Percentiles rank a stretch among this genome's conserved stretches.
Evolutionary conservation across 169 alveolate genomes (phyloP).

Genomic region (Toxoplasma gondii): DNA sequence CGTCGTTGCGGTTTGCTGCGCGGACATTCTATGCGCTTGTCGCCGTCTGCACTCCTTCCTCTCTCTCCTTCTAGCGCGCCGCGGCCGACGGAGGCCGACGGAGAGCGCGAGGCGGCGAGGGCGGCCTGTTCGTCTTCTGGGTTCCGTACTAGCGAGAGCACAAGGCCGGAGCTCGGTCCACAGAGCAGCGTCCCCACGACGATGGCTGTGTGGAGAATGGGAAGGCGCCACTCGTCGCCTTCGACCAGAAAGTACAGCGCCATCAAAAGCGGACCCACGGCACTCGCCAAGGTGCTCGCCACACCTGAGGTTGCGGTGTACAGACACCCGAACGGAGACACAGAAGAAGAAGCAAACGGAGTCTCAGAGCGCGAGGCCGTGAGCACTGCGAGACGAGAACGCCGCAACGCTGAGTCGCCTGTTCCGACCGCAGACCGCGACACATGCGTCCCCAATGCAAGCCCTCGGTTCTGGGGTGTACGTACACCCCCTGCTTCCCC

Average conservation of each 20-base stretch:
- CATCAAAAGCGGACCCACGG: slow-evolving; percentile 42
- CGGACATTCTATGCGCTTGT: too few relatives aligned
- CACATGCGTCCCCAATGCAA: background rate
- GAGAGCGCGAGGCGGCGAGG: background rate
- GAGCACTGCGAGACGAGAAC: background rate
- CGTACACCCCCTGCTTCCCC: background rate
- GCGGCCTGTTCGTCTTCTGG: slow-evolving; percentile 5
- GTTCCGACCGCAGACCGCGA: too few relatives aligned
- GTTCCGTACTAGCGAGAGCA: background rate
- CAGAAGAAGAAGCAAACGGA: background rate
- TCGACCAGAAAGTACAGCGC: background rate
- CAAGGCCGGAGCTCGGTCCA: slow-evolving; percentile 6
- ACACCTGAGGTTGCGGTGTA: slow-evolving; percentile 1
- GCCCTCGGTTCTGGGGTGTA: background rate
- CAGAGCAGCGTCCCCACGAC: slow-evolving; percentile 34
- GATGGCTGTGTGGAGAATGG: slow-evolving; percentile 31
- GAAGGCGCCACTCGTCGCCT: slow-evolving; percentile 54
- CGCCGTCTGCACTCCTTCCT: too few relatives aligned
- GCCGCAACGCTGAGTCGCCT: too few relatives aligned
- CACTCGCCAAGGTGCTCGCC: slow-evolving; percentile 3
- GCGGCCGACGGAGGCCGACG: background rate
- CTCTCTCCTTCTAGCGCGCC: too few relatives aligned
- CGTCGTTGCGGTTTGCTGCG: too few relatives aligned
- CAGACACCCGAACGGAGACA: background rate
- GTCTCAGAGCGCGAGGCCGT: background rate